Base-by-base conservation (phyloP, 2,329 filamentous ascomycete genomes). In the Zymoseptoria crescenta region DNA sequence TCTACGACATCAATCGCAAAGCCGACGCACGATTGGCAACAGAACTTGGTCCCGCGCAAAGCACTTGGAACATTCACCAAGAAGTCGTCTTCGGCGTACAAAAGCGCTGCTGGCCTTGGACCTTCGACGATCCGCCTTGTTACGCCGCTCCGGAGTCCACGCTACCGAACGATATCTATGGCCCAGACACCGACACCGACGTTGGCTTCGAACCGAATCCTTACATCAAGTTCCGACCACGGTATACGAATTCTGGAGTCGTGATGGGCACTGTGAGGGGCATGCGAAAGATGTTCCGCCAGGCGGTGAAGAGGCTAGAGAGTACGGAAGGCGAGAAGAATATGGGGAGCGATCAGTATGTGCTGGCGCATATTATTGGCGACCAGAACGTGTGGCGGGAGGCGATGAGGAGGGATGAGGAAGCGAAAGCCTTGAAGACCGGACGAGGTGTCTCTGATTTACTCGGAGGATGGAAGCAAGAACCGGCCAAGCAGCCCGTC, bases 11-110 rank as follows among this genome's bases (percentile, higher is more conserved):
- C 20, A 72, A 82, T 30, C 56, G 54, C 8, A 53, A 59, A 28
- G 68, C 69, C 8, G 64, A 87, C 62, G 70, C 72, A 30, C 77
- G 79, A 27, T 72, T 87, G 49, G 72, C 74, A 41, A 71, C 76
- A 8, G 61, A 66, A 55, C 54, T 69, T 19, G 67, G 65, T 8
- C 19, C 59, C 16, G 61, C 62, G n/a, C 30, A 56, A 19, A 54
- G 50, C 10, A 51, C 35, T 16, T 45, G 66, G 21, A 76, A 74
- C 57, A 79, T 81, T 61, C 76, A 73, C 1, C 80, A 84, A 63
- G 77, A 77, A 7, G 79, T 72, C 58, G 61, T 71, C 4, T 69
- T 70, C 24, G 69, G 68, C 7, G 64, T 68, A 3, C 67, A 72
- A 45, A 72, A 71, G 55, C 64, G 67, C 52, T 67, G 65, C 55